phyloP scores from a whole-genome alignment of 306 rosid species.

The Sicyos edulis region DNA sequence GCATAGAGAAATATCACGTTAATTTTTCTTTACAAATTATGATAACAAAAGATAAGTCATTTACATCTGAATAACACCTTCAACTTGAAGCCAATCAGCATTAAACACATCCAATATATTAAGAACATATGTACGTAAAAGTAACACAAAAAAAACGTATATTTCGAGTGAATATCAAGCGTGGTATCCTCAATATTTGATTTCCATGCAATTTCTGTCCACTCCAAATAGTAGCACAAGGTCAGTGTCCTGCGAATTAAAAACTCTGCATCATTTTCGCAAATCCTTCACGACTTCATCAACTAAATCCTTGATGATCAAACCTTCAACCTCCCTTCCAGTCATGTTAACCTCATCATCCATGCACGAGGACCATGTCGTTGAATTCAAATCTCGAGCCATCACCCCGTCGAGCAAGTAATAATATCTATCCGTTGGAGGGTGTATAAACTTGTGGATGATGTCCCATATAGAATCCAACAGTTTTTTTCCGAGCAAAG shows the following conservation, averaged over 20 bases:
- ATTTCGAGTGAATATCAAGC: constrained; percentile 10
- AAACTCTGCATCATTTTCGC: constrained; percentile 21
- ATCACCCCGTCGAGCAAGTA: constrained; percentile 59
- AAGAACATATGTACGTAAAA: constrained; percentile 19
- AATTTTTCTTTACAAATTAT: constrained; percentile 18
- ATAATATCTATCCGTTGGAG: constrained; percentile 37
- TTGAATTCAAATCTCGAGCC: constrained; percentile 47
- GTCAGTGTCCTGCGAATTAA: constrained; percentile 15
- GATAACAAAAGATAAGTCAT: constrained; percentile 9
- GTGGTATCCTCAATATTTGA: not conserved
- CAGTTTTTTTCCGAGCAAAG: constrained; percentile 57
- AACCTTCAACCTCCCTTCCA: constrained; percentile 58
- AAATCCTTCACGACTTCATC: constrained; percentile 64
- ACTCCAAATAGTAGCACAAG: constrained; percentile 9
- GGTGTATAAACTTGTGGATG: constrained; percentile 33
- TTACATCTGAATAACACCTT: constrained; percentile 18
- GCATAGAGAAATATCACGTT: constrained; percentile 15
- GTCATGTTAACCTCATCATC: constrained; percentile 43
- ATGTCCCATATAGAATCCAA: constrained; percentile 59
- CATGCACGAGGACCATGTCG: constrained; percentile 49
- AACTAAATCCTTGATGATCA: constrained; percentile 61
- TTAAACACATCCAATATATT: constrained; percentile 1
- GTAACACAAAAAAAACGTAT: constrained; percentile 18
- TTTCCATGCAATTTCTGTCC: constrained; percentile 13
- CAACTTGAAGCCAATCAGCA: constrained; percentile 9